Evolutionary conservation across 108 stramenopile genomes (phyloP).

Genomic region (Nitzschia sp.): DNA sequence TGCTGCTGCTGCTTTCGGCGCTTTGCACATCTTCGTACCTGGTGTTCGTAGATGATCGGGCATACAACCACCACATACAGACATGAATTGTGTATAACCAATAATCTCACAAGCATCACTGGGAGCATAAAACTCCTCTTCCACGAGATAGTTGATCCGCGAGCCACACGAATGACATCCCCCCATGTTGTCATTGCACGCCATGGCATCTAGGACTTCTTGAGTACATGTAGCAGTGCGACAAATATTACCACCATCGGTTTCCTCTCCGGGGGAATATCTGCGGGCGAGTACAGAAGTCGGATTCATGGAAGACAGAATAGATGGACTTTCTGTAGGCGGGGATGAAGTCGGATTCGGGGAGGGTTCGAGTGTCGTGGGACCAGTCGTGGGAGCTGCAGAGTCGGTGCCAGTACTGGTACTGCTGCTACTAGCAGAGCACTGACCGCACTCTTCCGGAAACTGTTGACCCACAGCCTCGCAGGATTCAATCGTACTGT

Average conservation of each 20-base stretch:
- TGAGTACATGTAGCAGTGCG: neutral
- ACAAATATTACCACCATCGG: neutral
- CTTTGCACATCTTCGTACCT: no score
- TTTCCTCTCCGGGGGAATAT: neutral
- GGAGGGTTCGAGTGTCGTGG: no score
- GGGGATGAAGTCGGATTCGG: no score
- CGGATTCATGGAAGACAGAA: neutral
- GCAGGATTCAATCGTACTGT: neutral
- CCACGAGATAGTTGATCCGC: constrained; percentile 8
- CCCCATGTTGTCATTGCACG: constrained; percentile 1
- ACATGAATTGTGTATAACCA: neutral
- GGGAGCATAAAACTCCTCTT: neutral
- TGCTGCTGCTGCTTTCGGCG: no score
- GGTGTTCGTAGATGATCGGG: constrained; percentile 1
- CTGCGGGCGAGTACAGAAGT: neutral
- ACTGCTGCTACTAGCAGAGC: neutral
- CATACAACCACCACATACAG: constrained; percentile 8
- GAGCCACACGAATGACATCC: constrained; percentile 10
- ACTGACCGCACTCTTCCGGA: constrained; percentile 1
- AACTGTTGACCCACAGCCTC: constrained; percentile 5
- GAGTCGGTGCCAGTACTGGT: neutral
- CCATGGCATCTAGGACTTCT: constrained; percentile 9
- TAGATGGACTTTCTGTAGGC: neutral
- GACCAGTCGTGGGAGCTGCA: neutral
- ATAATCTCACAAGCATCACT: constrained; percentile 9